A percentile compares a stretch with the other conserved stretches of the same genome.
Conservation (phyloP, 2,329 filamentous ascomycete species). For the Dothideomycetes sp. region DNA sequence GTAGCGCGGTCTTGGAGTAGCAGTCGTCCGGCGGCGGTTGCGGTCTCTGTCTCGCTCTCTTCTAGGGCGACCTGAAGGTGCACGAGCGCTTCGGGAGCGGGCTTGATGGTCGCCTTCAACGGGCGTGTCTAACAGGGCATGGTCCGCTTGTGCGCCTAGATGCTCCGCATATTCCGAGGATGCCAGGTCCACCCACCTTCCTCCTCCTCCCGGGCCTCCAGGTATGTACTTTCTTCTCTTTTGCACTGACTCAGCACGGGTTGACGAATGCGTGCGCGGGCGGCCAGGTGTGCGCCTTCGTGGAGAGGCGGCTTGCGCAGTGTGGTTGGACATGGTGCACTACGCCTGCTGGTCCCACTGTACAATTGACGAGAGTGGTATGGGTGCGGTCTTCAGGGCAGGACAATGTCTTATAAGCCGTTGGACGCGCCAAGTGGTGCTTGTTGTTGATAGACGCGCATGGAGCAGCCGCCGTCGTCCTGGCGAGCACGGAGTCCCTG, state of each 20-base stretch:
- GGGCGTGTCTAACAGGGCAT: conserved; percentile 3
- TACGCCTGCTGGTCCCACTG: neutral
- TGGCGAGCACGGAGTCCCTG: neutral
- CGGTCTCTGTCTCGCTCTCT: conserved; percentile 32
- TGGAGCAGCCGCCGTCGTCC: neutral
- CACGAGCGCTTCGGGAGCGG: conserved; percentile 5
- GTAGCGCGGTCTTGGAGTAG: conserved; percentile 53
- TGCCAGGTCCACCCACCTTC: no score
- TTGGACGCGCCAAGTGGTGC: neutral
- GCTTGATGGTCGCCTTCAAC: conserved; percentile 10
- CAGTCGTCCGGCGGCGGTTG: conserved; percentile 25
- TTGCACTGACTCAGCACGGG: conserved; percentile 26
- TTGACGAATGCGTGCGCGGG: conserved; percentile 14
- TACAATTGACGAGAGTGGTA: no score
- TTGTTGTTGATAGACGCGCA: neutral
- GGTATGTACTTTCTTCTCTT: conserved; percentile 59
- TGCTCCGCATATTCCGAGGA: no score
- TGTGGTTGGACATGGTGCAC: neutral
- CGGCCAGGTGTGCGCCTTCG: conserved; percentile 18
- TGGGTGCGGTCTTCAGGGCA: no score
- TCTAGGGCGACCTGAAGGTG: conserved; percentile 17
- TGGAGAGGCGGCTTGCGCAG: conserved; percentile 12
- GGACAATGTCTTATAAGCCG: no score
- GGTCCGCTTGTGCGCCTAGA: no score
- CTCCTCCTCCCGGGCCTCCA: conserved; percentile 75